Evolutionary conservation across 2,329 filamentous ascomycete genomes (phyloP).

Genomic region (Fusarium siculi): DNA sequence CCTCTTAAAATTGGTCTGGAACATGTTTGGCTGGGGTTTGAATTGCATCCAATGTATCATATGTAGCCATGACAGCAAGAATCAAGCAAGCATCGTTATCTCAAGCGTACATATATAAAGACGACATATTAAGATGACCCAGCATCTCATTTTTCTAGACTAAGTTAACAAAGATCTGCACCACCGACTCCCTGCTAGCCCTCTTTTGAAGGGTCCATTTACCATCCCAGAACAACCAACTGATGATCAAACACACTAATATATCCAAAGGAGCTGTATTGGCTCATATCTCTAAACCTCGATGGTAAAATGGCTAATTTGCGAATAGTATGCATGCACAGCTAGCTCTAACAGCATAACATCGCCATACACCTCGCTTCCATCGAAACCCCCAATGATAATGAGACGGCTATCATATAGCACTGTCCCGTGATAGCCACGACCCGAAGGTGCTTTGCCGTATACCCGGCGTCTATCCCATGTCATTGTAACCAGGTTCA

Average conservation of each 20-base stretch:
- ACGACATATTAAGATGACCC: constrained; percentile 10
- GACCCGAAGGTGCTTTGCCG: constrained; percentile 68
- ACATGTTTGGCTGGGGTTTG: constrained; percentile 1
- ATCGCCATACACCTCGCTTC: constrained; percentile 73
- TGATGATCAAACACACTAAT: constrained; percentile 22
- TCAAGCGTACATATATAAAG: background rate
- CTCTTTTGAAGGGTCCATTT: constrained; percentile 19
- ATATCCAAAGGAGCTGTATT: constrained; percentile 9
- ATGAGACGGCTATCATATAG: constrained; percentile 73
- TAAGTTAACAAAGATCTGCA: constrained; percentile 24
- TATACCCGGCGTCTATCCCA: constrained; percentile 76
- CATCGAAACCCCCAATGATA: constrained; percentile 75
- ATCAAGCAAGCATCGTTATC: background rate
- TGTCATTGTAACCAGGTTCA: constrained; percentile 79
- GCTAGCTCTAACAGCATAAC: constrained; percentile 75
- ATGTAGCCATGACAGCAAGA: constrained; percentile 8
- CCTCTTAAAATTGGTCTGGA: background rate
- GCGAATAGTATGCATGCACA: constrained; percentile 77
- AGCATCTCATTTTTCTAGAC: constrained; percentile 35
- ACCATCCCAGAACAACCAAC: constrained; percentile 21
- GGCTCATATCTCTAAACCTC: constrained; percentile 61
- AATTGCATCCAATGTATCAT: constrained; percentile 22
- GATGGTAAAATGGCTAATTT: constrained; percentile 78
- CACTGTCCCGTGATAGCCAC: constrained; percentile 74
- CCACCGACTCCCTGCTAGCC: constrained; percentile 39